Conservation (phyloP, 2,329 filamentous ascomycete genomes). For the Cytospora schulzeri region DNA sequence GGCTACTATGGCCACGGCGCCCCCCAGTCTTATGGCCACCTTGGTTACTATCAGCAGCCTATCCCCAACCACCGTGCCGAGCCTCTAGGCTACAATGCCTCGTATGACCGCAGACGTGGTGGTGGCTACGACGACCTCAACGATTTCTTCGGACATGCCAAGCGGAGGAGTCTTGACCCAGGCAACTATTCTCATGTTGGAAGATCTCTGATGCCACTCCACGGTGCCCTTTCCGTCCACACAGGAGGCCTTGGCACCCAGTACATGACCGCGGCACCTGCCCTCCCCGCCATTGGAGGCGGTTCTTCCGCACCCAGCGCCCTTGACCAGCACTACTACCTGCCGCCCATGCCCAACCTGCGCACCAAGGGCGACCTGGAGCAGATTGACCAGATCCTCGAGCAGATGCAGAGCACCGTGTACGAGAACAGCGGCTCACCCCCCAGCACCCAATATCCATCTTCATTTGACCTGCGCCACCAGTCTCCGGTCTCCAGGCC, state of each 20-base stretch:
- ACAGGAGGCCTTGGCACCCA: slow-evolving; percentile 55
- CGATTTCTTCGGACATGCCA: slow-evolving; percentile 91
- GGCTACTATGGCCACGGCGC: slow-evolving; percentile 64
- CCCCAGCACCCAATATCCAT: slow-evolving; percentile 76
- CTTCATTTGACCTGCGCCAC: slow-evolving; percentile 60
- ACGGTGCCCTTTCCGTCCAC: slow-evolving; percentile 68
- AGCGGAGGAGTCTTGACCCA: slow-evolving; percentile 88
- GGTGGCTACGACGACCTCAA: slow-evolving; percentile 80
- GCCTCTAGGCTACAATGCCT: slow-evolving; percentile 63
- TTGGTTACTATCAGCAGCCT: slow-evolving; percentile 72
- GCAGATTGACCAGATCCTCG: slow-evolving; percentile 91
- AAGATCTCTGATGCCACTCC: slow-evolving; percentile 81
- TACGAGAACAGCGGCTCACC: slow-evolving; percentile 89
- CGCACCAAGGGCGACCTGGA: slow-evolving; percentile 92
- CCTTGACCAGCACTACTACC: slow-evolving; percentile 78
- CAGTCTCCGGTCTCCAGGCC: slow-evolving; percentile 37
- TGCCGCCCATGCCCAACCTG: slow-evolving; percentile 83
- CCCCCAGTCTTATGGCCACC: slow-evolving; percentile 51
- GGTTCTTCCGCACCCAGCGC: slow-evolving; percentile 58
- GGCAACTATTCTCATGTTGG: slow-evolving; percentile 89
- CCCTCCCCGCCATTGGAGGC: slow-evolving; percentile 57
- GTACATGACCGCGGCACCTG: slow-evolving; percentile 51
- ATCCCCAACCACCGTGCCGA: slow-evolving; percentile 56
- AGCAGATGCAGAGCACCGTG: slow-evolving; percentile 93
- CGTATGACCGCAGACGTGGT: slow-evolving; percentile 72